Evolutionary conservation across 78 protist genomes (phyloP).

Genomic region (Speleostelium caveatum): DNA sequence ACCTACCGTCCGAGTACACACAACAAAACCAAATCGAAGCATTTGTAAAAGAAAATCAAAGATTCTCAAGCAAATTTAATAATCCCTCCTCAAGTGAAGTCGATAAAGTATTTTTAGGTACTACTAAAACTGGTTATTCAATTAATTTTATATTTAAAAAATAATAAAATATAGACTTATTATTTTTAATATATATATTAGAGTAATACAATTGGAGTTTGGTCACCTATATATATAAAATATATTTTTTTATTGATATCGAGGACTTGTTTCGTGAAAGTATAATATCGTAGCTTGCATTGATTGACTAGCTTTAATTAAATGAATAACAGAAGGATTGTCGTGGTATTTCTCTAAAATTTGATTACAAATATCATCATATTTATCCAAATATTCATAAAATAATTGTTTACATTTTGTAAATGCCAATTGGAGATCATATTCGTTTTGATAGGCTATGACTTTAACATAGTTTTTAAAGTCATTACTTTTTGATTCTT

Average conservation of each 20-base stretch:
- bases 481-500: background rate
- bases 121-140: constrained; percentile 57
- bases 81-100: background rate
- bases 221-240: too few relatives aligned
- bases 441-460: background rate
- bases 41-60: constrained; percentile 3
- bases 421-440: constrained; percentile 1
- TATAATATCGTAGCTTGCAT: background rate
- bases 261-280: background rate
- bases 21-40: background rate
- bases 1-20: background rate
- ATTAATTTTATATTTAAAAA: constrained; percentile 37
- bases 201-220: too few relatives aligned
- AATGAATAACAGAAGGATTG: background rate
- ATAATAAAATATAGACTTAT: too few relatives aligned
- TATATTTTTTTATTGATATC: background rate
- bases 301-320: background rate
- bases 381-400: background rate
- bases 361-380: background rate
- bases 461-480: background rate
- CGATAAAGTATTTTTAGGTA: constrained; percentile 25
- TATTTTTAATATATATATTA: too few relatives aligned
- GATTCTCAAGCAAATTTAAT: constrained; percentile 8
- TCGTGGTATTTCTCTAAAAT: background rate
- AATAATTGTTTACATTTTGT: background rate